Conservation (phyloP, 768 basidiomycete species). For the Tricholoma bakamatsutake region DNA sequence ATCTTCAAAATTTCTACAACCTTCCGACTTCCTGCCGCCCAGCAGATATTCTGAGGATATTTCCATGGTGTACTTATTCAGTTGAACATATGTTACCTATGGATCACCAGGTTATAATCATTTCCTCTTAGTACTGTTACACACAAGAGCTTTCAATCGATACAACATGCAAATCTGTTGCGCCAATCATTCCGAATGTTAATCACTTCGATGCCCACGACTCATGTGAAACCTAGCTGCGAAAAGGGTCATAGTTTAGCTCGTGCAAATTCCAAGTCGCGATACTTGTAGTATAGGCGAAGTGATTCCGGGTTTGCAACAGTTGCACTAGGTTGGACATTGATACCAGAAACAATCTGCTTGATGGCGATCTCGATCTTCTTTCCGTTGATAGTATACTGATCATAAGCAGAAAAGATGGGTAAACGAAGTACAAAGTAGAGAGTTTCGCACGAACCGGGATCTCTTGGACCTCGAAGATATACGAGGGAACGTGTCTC, state of each 20-base stretch:
- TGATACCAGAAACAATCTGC: constrained; percentile 65
- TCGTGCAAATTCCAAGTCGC: constrained; percentile 31
- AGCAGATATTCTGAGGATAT: no score
- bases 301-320: constrained; percentile 69
- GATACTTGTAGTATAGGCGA: constrained; percentile 57
- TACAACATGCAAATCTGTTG: no score
- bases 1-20: no score
- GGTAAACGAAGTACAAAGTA: neutral
- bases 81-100: no score
- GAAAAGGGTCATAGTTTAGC: constrained; percentile 10
- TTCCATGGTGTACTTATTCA: no score
- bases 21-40: no score
- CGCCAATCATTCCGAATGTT: no score
- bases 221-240: no score
- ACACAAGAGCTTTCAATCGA: no score
- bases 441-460: constrained; percentile 42
- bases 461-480: constrained; percentile 60
- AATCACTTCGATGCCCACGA: no score
- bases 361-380: constrained; percentile 79
- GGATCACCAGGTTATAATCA: no score
- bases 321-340: constrained; percentile 64
- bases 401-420: neutral
- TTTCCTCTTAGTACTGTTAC: no score
- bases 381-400: constrained; percentile 77
- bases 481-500: constrained; percentile 68